phyloP scores from a whole-genome alignment of 208 protist species.

The Acanthamoeba lenticulata region DNA sequence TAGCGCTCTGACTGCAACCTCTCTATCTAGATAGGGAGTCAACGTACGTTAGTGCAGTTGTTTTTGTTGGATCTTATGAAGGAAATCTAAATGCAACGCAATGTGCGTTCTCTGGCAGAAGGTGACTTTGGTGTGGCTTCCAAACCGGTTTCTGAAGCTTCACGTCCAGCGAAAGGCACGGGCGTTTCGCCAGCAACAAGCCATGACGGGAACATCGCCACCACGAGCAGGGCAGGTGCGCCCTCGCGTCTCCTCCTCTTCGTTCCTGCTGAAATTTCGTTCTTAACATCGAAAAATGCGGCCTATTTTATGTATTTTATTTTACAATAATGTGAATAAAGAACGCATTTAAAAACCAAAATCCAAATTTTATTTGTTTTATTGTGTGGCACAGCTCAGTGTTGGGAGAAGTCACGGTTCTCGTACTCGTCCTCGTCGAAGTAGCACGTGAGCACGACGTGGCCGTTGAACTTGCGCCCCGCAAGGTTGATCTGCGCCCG shows the following conservation, averaged over 20 bases:
- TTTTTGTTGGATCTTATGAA: too few species aligned
- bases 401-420: slow-evolving; percentile 32
- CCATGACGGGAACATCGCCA: background rate
- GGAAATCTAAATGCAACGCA: too few species aligned
- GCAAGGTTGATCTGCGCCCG: slow-evolving; percentile 67
- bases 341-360: too few species aligned
- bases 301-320: background rate
- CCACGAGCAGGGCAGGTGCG: background rate
- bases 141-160: too few species aligned
- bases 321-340: background rate
- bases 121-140: too few species aligned
- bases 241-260: background rate
- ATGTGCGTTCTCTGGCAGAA: too few species aligned
- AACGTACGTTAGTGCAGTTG: too few species aligned
- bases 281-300: background rate
- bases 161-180: too few species aligned
- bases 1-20: too few species aligned
- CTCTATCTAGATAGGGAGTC: too few species aligned
- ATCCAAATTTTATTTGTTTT: too few species aligned
- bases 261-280: background rate
- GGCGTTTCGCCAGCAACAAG: too few species aligned
- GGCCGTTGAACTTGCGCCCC: slow-evolving; percentile 75
- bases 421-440: slow-evolving; percentile 73
- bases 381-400: background rate
- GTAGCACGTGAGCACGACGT: slow-evolving; percentile 73